Evolutionary conservation across 805 yeast genomes (phyloP).

Genomic region (Barnettozyma sucrosica): DNA sequence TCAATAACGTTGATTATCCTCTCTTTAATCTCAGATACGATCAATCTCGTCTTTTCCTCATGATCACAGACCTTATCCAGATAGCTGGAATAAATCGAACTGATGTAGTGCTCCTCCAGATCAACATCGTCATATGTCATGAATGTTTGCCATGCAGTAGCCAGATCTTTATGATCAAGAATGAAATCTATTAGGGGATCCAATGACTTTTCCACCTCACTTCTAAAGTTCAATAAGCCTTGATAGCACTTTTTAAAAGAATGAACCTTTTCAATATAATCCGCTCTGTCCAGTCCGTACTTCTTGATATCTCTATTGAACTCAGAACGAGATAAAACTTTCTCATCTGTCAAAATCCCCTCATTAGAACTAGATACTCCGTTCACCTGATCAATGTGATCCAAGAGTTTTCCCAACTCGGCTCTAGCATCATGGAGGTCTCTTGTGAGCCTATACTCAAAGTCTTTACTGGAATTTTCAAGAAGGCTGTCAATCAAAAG

Average conservation of each 20-base stretch:
- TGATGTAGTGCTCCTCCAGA: slow-evolving; percentile 18
- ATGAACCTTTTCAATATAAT: slow-evolving; percentile 4
- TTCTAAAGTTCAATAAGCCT: slow-evolving; percentile 18
- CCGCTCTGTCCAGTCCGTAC: slow-evolving; percentile 3
- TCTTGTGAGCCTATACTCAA: slow-evolving; percentile 10
- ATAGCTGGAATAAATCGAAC: slow-evolving; percentile 27
- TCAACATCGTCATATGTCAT: slow-evolving; percentile 23
- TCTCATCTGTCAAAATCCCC: not conserved
- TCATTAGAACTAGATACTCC: not conserved
- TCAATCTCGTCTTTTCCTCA: slow-evolving; percentile 25
- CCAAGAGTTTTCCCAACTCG: slow-evolving; percentile 13
- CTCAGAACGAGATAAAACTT: not conserved
- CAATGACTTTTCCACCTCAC: slow-evolving; percentile 13
- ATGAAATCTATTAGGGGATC: slow-evolving; percentile 11
- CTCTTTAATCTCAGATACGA: slow-evolving; percentile 23
- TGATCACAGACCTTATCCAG: slow-evolving; percentile 23
- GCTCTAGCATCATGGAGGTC: slow-evolving; percentile 17
- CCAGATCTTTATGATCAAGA: slow-evolving; percentile 14
- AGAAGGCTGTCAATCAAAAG: slow-evolving; percentile 15
- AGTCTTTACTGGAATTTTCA: slow-evolving; percentile 10
- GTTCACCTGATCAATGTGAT: slow-evolving; percentile 5
- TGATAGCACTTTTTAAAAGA: slow-evolving; percentile 8
- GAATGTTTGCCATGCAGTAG: slow-evolving; percentile 26
- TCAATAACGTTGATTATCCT: slow-evolving; percentile 27
- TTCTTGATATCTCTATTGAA: not conserved